Conservation (phyloP, 495 filamentous ascomycete species). For the Tuber microsphaerosporum region DNA sequence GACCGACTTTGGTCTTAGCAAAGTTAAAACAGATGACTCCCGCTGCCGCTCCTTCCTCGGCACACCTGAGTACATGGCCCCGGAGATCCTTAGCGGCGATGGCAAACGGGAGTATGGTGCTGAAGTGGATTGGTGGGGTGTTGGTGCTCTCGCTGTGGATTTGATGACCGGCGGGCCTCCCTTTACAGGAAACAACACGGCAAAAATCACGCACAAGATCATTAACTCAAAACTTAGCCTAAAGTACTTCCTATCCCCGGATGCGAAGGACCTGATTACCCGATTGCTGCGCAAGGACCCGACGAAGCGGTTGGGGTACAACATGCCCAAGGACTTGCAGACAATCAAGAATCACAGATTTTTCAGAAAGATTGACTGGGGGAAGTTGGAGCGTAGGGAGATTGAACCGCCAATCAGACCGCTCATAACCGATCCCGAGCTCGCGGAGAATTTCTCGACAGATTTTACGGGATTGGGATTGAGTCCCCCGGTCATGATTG, state of each 20-base stretch:
- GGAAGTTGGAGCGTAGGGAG: conserved; percentile 66
- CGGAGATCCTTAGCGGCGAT: conserved; percentile 73
- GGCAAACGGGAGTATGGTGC: conserved; percentile 68
- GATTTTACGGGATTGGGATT: conserved; percentile 82
- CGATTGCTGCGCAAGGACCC: conserved; percentile 87
- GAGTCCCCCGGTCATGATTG: conserved; percentile 55
- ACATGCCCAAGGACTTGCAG: conserved; percentile 77
- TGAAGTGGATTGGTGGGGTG: conserved; percentile 96
- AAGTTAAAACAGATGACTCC: conserved; percentile 78
- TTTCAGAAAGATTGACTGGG: conserved; percentile 95
- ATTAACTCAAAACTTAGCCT: conserved; percentile 77
- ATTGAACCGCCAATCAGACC: conserved; percentile 80
- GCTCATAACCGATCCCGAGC: conserved; percentile 83
- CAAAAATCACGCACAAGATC: conserved; percentile 90
- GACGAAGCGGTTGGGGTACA: conserved; percentile 72
- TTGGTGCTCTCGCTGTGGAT: conserved; percentile 85
- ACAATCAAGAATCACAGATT: conserved; percentile 90
- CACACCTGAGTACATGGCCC: conserved; percentile 97
- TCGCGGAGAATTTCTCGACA: conserved; percentile 85
- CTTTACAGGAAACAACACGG: conserved; percentile 80
- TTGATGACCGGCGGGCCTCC: conserved; percentile 84
- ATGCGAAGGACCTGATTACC: conserved; percentile 87
- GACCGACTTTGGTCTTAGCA: conserved; percentile 94
- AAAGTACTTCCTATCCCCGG: conserved; percentile 78
- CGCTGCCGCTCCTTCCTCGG: conserved; percentile 81